Evolutionary conservation across 805 yeast genomes (phyloP).

Genomic region (Wickerhamomyces canadensis): DNA sequence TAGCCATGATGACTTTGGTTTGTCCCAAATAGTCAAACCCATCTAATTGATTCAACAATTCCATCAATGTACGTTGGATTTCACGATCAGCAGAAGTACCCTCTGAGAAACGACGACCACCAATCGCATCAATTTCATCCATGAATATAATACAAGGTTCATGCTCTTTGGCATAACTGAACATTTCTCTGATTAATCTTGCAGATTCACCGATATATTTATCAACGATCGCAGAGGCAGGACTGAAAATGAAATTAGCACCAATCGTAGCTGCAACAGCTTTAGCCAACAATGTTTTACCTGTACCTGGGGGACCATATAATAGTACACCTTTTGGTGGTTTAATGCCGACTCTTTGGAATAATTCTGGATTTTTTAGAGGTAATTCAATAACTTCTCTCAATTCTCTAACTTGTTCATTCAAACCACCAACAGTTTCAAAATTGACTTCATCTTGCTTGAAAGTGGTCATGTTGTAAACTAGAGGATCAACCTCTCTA

Average conservation of each 20-base stretch:
- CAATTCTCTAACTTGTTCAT: constrained; percentile 91
- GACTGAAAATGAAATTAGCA: constrained; percentile 96
- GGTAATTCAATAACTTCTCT: constrained; percentile 98
- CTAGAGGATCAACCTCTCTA: constrained; percentile 96
- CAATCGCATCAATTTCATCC: constrained; percentile 99
- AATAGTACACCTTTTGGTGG: constrained; percentile 98
- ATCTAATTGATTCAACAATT: constrained; percentile 94
- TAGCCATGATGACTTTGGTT: constrained; percentile 97
- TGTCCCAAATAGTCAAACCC: constrained; percentile 96
- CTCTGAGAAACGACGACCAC: constrained; percentile 95
- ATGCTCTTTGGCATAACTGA: constrained; percentile 94
- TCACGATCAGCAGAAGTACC: constrained; percentile 99
- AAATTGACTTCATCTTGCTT: constrained; percentile 97
- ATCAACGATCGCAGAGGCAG: constrained; percentile 97
- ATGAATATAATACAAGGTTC: constrained; percentile 97
- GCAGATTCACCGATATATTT: constrained; percentile 98
- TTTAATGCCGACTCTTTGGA: constrained; percentile 91
- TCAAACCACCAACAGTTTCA: constrained; percentile 92
- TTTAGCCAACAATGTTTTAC: constrained; percentile 91
- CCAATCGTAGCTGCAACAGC: constrained; percentile 99
- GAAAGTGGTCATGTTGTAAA: constrained; percentile 95
- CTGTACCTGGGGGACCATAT: constrained; percentile 99
- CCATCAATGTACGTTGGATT: constrained; percentile 97
- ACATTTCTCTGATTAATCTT: constrained; percentile 94
- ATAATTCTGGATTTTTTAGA: constrained; percentile 92